phyloP scores from a whole-genome alignment of 2,329 filamentous ascomycete species.

The Stenocarpella maydis region DNA sequence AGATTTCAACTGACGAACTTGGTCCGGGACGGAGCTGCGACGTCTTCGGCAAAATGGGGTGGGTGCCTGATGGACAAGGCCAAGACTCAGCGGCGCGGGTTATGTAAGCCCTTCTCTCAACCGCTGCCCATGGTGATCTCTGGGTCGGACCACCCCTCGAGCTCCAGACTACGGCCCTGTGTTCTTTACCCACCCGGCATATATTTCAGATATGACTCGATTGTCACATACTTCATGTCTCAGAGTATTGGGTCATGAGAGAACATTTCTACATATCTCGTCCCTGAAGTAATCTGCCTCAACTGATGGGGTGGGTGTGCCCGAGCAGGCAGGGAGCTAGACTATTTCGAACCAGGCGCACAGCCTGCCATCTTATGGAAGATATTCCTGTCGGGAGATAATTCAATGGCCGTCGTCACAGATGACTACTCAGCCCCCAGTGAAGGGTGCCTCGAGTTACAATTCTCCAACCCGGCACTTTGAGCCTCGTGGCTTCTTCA shows the following conservation, averaged over 20 bases:
- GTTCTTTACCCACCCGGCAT: background rate
- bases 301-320: background rate
- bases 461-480: background rate
- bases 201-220: background rate
- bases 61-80: constrained; percentile 26
- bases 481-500: background rate
- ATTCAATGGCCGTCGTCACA: too few relatives aligned
- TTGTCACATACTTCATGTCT: background rate
- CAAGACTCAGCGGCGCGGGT: background rate
- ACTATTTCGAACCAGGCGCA: background rate
- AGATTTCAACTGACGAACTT: constrained; percentile 36
- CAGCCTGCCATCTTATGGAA: background rate
- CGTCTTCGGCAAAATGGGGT: constrained; percentile 35
- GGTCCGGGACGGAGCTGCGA: constrained; percentile 32
- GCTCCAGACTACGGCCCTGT: background rate
- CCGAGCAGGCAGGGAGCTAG: background rate
- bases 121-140: background rate
- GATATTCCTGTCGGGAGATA: too few relatives aligned
- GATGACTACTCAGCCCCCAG: background rate
- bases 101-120: constrained; percentile 23
- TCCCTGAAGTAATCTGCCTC: background rate
- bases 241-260: background rate
- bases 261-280: background rate
- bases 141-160: too few relatives aligned
- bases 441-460: background rate